These are phyloP conservation scores for Mucor sp. DNA, from an alignment of 371 early-diverging fungal genomes.

Conservation along the genomic window DNA sequence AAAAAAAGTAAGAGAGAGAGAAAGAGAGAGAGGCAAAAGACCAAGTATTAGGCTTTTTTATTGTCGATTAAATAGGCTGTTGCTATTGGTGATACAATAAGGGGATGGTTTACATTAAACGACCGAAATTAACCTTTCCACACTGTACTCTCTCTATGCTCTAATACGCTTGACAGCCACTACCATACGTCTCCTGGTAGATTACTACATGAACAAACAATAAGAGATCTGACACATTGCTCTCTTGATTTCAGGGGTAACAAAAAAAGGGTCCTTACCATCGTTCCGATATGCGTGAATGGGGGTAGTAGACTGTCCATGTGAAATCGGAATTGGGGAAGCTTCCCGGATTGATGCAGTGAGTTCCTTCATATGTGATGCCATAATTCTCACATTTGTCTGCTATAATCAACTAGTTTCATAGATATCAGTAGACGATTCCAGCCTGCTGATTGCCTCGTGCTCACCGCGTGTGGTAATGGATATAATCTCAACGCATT, in stretches of 20 bases:
- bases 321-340: conserved; percentile 75
- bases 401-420: conserved; percentile 78
- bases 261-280: conserved; percentile 36
- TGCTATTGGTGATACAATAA: conserved; percentile 1
- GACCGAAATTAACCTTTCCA: background rate
- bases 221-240: background rate
- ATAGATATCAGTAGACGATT: background rate
- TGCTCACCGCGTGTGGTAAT: conserved; percentile 77
- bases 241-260: background rate
- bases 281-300: conserved; percentile 49
- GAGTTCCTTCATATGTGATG: conserved; percentile 73
- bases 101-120: background rate
- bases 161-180: background rate
- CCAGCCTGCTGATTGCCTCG: background rate
- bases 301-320: conserved; percentile 82
- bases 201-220: background rate
- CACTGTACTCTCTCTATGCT: too few relatives aligned
- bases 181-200: background rate
- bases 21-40: background rate
- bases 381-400: conserved; percentile 79
- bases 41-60: background rate
- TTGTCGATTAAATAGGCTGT: background rate
- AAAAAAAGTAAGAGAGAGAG: background rate
- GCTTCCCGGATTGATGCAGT: conserved; percentile 84
- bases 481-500: conserved; percentile 87